Evolutionary conservation across 2,329 filamentous ascomycete genomes (phyloP).

Genomic region (Diplocarpon mali): DNA sequence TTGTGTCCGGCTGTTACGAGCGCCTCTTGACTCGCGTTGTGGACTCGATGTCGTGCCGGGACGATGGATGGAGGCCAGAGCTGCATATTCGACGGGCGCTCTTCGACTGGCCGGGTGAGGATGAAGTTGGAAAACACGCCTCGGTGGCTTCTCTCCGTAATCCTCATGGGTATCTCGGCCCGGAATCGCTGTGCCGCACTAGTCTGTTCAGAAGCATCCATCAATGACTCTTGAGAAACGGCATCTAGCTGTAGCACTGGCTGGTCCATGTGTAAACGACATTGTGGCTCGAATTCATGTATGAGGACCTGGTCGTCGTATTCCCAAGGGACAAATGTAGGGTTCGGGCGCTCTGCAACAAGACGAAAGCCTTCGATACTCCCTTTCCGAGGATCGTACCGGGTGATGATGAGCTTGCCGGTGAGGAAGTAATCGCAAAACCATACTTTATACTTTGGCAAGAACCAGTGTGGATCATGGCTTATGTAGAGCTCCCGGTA

Average conservation of each 20-base stretch:
- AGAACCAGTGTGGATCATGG: conserved; percentile 77
- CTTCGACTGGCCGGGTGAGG: conserved; percentile 43
- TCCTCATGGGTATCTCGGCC: conserved; percentile 40
- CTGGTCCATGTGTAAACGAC: conserved; percentile 63
- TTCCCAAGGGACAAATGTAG: conserved; percentile 51
- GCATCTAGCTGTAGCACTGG: conserved; percentile 51
- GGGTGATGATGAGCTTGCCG: conserved; percentile 65
- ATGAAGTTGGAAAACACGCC: conserved; percentile 56
- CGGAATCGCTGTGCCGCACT: conserved; percentile 31
- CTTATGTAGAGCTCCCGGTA: conserved; percentile 63
- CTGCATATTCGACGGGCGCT: conserved; percentile 30
- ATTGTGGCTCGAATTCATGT: conserved; percentile 58
- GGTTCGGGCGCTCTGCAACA: conserved; percentile 48
- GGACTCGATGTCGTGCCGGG: conserved; percentile 41
- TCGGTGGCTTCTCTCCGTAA: conserved; percentile 33
- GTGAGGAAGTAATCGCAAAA: conserved; percentile 64
- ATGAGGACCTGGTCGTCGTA: conserved; percentile 56
- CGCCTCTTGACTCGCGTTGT: conserved; percentile 37
- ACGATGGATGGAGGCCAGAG: conserved; percentile 69
- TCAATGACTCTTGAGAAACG: conserved; percentile 8
- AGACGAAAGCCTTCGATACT: conserved; percentile 75
- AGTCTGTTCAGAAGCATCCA: conserved; percentile 10
- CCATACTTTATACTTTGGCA: conserved; percentile 73
- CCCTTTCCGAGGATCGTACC: conserved; percentile 61
- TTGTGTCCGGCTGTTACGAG: conserved; percentile 32